Percentiles rank a stretch among this genome's conserved stretches.
Evolutionary conservation across 2,329 filamentous ascomycete genomes (phyloP).

Genomic region (Verticillium dahliae): DNA sequence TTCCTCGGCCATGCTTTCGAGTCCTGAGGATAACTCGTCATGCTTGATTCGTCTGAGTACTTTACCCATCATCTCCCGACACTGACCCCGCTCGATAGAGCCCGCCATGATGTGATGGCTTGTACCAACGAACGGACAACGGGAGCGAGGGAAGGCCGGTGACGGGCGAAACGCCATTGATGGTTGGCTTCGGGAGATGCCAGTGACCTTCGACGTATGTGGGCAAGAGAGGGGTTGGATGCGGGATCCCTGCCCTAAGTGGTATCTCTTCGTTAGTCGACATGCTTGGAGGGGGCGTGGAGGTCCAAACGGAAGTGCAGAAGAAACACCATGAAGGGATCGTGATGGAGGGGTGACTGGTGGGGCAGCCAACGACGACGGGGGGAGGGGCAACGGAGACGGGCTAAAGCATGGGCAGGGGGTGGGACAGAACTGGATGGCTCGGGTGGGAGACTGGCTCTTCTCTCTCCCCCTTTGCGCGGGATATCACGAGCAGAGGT

Average conservation of each 20-base stretch:
- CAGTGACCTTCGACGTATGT: background rate
- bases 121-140: conserved; percentile 17
- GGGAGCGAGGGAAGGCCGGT: conserved; percentile 10
- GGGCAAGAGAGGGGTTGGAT: background rate
- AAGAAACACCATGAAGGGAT: background rate
- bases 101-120: conserved; percentile 25
- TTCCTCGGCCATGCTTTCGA: conserved; percentile 26
- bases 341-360: background rate
- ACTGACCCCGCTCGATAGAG: conserved; percentile 32
- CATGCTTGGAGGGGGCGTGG: background rate
- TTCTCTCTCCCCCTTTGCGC: background rate
- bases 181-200: background rate
- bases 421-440: background rate
- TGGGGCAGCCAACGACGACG: background rate
- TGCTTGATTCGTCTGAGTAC: conserved; percentile 35
- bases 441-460: background rate
- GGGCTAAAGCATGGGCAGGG: background rate
- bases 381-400: background rate
- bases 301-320: background rate
- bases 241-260: background rate
- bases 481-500: conserved; percentile 10
- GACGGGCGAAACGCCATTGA: background rate
- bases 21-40: conserved; percentile 32
- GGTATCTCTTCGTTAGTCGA: background rate
- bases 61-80: conserved; percentile 12